Evolutionary conservation across 768 basidiomycete genomes (phyloP).

Genomic region (Obba rivulosa): DNA sequence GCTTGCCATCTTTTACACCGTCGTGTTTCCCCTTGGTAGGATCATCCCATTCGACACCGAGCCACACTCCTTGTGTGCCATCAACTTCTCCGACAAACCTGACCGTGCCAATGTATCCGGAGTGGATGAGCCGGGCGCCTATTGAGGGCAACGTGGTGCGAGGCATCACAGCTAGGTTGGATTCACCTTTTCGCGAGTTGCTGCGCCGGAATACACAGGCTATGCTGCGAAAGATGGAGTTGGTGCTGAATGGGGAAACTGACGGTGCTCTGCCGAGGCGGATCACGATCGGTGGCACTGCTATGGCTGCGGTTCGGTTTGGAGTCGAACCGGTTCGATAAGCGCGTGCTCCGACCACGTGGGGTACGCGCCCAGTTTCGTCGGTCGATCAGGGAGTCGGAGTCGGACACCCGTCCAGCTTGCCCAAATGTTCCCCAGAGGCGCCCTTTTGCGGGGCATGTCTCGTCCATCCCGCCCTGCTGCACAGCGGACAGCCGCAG

Average conservation of each 20-base stretch:
- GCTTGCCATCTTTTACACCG: slow-evolving; percentile 70
- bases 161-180: slow-evolving; percentile 1
- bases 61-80: slow-evolving; percentile 66
- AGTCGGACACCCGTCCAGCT: neutral
- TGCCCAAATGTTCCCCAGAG: slow-evolving; percentile 19
- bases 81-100: slow-evolving; percentile 62
- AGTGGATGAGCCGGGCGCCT: slow-evolving; percentile 52
- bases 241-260: no score
- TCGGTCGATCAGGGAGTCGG: neutral
- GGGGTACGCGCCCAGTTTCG: neutral
- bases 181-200: no score
- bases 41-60: slow-evolving; percentile 99
- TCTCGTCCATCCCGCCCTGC: slow-evolving; percentile 16
- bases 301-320: no score
- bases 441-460: slow-evolving; percentile 17
- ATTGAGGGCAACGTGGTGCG: slow-evolving; percentile 25
- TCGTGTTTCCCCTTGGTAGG: slow-evolving; percentile 80
- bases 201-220: no score
- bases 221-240: no score
- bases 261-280: no score
- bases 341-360: neutral
- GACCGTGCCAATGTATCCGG: slow-evolving; percentile 61
- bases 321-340: no score
- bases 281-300: no score
- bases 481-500: slow-evolving; percentile 18